Percentiles rank a stretch among this genome's conserved stretches.
These are phyloP conservation scores for Pseudocercospora cruenta DNA, from an alignment of 2,329 filamentous ascomycete genomes.

Conservation along the genomic window DNA sequence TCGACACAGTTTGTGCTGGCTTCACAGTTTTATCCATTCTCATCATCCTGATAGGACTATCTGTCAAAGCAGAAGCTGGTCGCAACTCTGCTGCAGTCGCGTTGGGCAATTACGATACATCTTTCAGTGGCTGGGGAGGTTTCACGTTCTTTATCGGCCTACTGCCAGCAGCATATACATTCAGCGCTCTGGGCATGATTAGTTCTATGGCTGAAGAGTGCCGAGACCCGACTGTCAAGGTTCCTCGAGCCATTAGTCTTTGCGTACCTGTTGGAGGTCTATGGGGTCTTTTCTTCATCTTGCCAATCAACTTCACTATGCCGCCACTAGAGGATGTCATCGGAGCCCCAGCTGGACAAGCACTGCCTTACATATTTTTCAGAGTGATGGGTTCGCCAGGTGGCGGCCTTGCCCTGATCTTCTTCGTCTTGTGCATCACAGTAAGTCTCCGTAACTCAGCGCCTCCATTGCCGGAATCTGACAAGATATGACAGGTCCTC, in stretches of 20 bases:
- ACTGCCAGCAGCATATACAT: constrained; percentile 48
- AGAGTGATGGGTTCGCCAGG: constrained; percentile 54
- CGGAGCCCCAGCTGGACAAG: constrained; percentile 51
- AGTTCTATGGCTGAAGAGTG: constrained; percentile 66
- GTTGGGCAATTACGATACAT: constrained; percentile 60
- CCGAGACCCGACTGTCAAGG: constrained; percentile 54
- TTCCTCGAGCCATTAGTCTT: constrained; percentile 57
- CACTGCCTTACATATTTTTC: constrained; percentile 56
- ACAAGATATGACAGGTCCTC: constrained; percentile 42
- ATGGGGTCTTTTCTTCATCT: constrained; percentile 59
- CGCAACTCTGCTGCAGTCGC: constrained; percentile 56
- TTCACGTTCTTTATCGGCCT: constrained; percentile 68
- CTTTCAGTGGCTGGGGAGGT: constrained; percentile 60
- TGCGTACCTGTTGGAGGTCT: constrained; percentile 59
- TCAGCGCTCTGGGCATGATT: constrained; percentile 63
- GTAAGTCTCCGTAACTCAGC: constrained; percentile 14
- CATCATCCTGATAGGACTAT: constrained; percentile 60
- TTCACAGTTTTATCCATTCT: constrained; percentile 62
- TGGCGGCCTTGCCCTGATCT: constrained; percentile 52
- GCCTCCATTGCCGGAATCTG: background rate
- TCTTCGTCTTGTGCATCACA: constrained; percentile 55
- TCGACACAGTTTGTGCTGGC: constrained; percentile 59
- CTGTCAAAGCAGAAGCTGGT: constrained; percentile 58
- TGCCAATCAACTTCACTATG: constrained; percentile 58
- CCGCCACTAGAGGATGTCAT: constrained; percentile 53